These are phyloP conservation scores for Drechslerella stenobrocha DNA, from an alignment of 2,329 filamentous ascomycete species.

Conservation along the genomic window DNA sequence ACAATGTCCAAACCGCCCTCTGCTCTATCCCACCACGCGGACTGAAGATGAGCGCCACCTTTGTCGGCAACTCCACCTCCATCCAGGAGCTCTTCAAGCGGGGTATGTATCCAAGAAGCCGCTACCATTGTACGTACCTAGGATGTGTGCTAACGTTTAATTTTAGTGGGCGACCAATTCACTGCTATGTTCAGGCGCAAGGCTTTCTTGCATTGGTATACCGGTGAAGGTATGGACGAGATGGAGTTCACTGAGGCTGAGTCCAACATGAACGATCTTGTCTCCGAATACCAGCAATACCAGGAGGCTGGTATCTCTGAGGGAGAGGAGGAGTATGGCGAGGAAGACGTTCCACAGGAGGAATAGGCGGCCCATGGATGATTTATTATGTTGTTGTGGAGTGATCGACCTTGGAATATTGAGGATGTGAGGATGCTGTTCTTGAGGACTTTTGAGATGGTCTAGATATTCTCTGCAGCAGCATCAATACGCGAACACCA, in stretches of 20 bases:
- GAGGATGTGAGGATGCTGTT: background rate
- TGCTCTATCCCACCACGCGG: conserved; percentile 98
- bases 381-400: conserved; percentile 51
- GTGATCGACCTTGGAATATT: conserved; percentile 6
- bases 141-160: conserved; percentile 14
- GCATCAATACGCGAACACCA: background rate
- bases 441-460: background rate
- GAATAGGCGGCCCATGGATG: conserved; percentile 64
- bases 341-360: conserved; percentile 76
- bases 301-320: conserved; percentile 98
- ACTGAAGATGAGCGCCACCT: conserved; percentile 98
- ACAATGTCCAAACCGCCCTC: conserved; percentile 99
- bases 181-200: conserved; percentile 99
- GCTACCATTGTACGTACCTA: background rate
- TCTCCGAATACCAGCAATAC: conserved; percentile 99
- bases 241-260: conserved; percentile 99
- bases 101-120: conserved; percentile 53
- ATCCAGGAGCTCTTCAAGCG: conserved; percentile 99
- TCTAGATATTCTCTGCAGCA: too few species aligned
- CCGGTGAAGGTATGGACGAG: conserved; percentile 99
- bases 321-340: conserved; percentile 89
- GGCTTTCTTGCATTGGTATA: conserved; percentile 99
- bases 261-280: conserved; percentile 99
- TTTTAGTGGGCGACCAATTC: conserved; percentile 88
- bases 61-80: conserved; percentile 98